Evolutionary conservation across 1,139 yeast species (phyloP), one percentile per base, ranked within the genome.

Genomic region (Kodamaea arcana): DNA sequence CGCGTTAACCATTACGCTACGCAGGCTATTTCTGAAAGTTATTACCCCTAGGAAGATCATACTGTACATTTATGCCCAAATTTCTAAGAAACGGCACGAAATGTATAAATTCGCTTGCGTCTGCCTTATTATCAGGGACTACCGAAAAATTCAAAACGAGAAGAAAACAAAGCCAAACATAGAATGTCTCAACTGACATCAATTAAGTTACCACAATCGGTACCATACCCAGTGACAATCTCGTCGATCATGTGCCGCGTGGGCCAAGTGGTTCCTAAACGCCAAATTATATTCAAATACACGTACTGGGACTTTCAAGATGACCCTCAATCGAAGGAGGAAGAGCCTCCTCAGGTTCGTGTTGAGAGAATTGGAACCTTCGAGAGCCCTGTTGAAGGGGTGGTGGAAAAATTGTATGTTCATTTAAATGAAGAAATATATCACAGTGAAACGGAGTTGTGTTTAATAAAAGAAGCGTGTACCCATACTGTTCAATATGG

Each of bases 401-500:
- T 67, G 24, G 59, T 90, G 3, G 60, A 64, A 13, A 52, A 62
- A 12, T 63, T 88, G 46, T 53, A 62, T 24, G 72, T 86, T 5
- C 53, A 58, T 4, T 65, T 66, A 1, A 81, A 84, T 29, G 86
- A 84, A 43, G 80, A 77, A 43, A 67, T 90, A 7, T 63, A 65
- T 15, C 75, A 75, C 41, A 48, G 69, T 16, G 73, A 71, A 4
- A 64, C 69, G 5, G 65, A 62, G 4, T 62, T 88, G 18, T 72
- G 80, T 27, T 62, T 69, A 31, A 71, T 92, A 12, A 58, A 67
- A 30, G 97, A 94, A 53, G 90, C 94, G 0, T 92, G 99, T 52
- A 72, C 87, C 9, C 99, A 92, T 56, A 79, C 94, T 1, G 92
- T 94, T n/a, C 97, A 92, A 48, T 92, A 83, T 52, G 95, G 95